Evolutionary conservation across 2,329 filamentous ascomycete genomes (phyloP), one percentile per base, ranked within the genome.

Genomic region (Hypoxylon sp.): DNA sequence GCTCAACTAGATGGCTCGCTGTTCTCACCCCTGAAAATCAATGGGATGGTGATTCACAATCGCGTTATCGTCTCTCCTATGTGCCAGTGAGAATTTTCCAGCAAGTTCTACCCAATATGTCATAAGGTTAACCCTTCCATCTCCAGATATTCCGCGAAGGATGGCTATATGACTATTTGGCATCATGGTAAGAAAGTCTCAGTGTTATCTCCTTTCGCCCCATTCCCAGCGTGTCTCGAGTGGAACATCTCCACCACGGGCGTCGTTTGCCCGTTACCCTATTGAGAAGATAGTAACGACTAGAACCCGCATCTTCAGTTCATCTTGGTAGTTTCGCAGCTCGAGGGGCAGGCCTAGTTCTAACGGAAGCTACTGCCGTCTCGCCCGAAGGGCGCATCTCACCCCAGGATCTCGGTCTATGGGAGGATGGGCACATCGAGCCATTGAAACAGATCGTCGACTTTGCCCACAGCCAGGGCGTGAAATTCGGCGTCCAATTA

Each of bases 61-160:
- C 79, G 83, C 43, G 79, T 83, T 60, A 77, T 81, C 65, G 78
- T 84, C 41, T 79, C 80, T 2, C 82, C 82, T 9, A 81, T 84
- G 81, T 83, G 82, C 77, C 82, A 80, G 74, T 71, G 25, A 57
- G 47, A 12, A 46, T 11, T 19, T 6, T 5, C 11, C n/a, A 21
- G n/a, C 23, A 5, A 21, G 14, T 12, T 41, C 5, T 8, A 30
- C 14, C 16, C 2, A 12, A 5, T 14, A 14, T n/a, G 16, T 14
- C 4, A n/a, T 27, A n/a, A 6, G 37, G 11, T 23, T 45, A 8
- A 54, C 39, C n/a, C 21, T 34, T 14, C n/a, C 30, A 5, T 56
- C 4, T 21, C 11, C 37, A 68, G 65, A 39, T 83, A 80, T 70
- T 81, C 79, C 3, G 76, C 78, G n/a, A 71, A 80, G 32, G 74